A percentile compares a stretch with the other conserved stretches of the same genome.
Conservation (phyloP, 768 basidiomycete genomes). For the Suillus sp. region DNA sequence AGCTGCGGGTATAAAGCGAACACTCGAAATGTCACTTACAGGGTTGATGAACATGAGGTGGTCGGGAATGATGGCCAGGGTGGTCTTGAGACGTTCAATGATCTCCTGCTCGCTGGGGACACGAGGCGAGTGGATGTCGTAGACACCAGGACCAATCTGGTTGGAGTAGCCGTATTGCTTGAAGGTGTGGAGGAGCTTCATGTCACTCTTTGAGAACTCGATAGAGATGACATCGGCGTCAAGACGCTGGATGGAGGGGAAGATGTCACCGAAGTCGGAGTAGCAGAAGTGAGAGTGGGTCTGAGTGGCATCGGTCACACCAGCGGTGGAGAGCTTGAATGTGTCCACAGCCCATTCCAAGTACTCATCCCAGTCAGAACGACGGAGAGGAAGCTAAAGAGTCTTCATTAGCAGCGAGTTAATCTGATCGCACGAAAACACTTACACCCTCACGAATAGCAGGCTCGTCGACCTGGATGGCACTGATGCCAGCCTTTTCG, state of each 20-base stretch:
- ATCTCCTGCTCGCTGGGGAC: slow-evolving; percentile 93
- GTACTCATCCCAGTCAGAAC: slow-evolving; percentile 94
- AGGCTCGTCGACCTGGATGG: slow-evolving; percentile 99
- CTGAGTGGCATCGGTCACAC: slow-evolving; percentile 91
- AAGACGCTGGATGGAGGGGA: slow-evolving; percentile 93
- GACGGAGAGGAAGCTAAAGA: slow-evolving; percentile 87
- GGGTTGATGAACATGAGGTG: slow-evolving; percentile 92
- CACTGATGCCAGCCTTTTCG: slow-evolving; percentile 93
- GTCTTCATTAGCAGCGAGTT: slow-evolving; percentile 16
- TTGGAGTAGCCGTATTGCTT: slow-evolving; percentile 94
- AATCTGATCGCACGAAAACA: slow-evolving; percentile 18
- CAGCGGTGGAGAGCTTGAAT: slow-evolving; percentile 96
- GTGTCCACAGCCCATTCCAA: slow-evolving; percentile 98
- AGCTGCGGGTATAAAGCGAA: slow-evolving; percentile 4
- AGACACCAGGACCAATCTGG: slow-evolving; percentile 97
- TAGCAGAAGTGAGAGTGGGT: slow-evolving; percentile 99
- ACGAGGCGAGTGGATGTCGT: slow-evolving; percentile 99
- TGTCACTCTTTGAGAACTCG: slow-evolving; percentile 97
- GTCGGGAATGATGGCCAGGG: slow-evolving; percentile 80
- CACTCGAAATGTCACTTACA: slow-evolving; percentile 35
- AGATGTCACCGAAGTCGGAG: slow-evolving; percentile 98
- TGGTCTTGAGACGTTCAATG: slow-evolving; percentile 84
- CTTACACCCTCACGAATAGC: slow-evolving; percentile 97
- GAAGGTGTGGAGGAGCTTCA: slow-evolving; percentile 97
- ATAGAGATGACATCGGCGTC: slow-evolving; percentile 99